phyloP scores from a whole-genome alignment of 306 rosid genomes.

The Citrullus amarus region DNA sequence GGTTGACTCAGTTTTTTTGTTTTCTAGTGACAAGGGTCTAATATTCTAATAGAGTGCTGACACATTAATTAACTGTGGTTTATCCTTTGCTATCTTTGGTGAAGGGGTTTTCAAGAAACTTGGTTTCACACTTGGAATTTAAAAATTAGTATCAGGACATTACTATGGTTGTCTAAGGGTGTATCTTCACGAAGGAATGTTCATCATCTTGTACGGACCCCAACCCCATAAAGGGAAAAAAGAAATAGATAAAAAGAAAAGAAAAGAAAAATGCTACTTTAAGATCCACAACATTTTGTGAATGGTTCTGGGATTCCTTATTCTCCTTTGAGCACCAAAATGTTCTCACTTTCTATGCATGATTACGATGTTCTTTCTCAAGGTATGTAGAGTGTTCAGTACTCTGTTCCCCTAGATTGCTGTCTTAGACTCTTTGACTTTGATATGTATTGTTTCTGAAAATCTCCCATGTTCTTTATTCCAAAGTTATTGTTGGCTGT shows the following conservation, averaged over 20 bases:
- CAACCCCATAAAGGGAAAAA: neutral
- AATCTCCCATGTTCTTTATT: neutral
- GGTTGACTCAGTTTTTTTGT: neutral
- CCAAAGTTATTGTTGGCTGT: neutral
- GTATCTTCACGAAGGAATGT: neutral
- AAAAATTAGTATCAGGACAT: neutral
- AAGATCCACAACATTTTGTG: neutral
- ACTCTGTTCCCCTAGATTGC: neutral
- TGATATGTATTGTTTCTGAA: neutral
- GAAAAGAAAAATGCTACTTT: neutral
- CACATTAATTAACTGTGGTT: neutral
- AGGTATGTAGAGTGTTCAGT: slow-evolving; percentile 6
- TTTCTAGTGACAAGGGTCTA: neutral
- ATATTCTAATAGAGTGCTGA: slow-evolving; percentile 4
- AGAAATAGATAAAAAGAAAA: neutral
- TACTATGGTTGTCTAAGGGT: neutral
- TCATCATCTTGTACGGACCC: neutral
- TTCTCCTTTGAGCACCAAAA: neutral
- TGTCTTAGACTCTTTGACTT: neutral
- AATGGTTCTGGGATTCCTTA: neutral
- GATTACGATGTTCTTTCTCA: neutral
- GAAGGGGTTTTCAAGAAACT: slow-evolving; percentile 3
- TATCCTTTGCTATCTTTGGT: neutral
- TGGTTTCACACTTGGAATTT: neutral
- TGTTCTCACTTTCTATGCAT: neutral